Conservation (phyloP, 2,329 filamentous ascomycete genomes). For the Ascochyta viciae-villosae region DNA sequence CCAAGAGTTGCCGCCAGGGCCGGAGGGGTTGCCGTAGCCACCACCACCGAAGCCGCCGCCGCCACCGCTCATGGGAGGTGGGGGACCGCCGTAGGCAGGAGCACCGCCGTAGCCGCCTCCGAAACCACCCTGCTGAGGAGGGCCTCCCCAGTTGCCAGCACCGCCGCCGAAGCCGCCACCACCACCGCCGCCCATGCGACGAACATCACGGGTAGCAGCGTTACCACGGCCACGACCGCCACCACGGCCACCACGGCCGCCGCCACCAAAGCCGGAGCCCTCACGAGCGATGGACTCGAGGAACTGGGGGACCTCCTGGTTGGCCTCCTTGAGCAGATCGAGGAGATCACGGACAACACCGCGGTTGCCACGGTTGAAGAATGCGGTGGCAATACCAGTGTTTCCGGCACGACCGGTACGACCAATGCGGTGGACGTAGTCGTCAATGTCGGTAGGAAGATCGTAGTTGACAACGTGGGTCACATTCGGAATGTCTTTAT, state of each 20-base stretch:
- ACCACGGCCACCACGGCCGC: constrained; percentile 68
- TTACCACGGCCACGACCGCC: constrained; percentile 76
- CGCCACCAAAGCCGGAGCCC: constrained; percentile 78
- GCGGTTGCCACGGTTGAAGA: constrained; percentile 99
- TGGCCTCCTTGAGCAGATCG: constrained; percentile 97
- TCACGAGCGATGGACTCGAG: constrained; percentile 97
- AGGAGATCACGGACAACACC: constrained; percentile 96
- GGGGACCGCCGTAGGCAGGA: constrained; percentile 69
- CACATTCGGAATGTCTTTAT: constrained; percentile 88
- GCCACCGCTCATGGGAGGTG: constrained; percentile 50
- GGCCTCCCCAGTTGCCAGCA: constrained; percentile 53
- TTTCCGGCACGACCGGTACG: constrained; percentile 99
- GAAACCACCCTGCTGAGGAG: constrained; percentile 36
- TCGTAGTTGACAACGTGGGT: constrained; percentile 99
- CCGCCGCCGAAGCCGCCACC: constrained; percentile 63
- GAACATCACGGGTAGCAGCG: constrained; percentile 83
- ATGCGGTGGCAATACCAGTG: constrained; percentile 96
- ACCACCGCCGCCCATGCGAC: constrained; percentile 63
- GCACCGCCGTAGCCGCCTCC: constrained; percentile 54
- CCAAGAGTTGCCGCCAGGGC: constrained; percentile 71
- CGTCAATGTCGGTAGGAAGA: constrained; percentile 97
- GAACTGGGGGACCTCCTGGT: constrained; percentile 94
- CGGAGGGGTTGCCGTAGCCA: constrained; percentile 74
- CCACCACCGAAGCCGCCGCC: constrained; percentile 56
- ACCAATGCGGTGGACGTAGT: constrained; percentile 99